A percentile compares a stretch with the other conserved stretches of the same genome.
Conservation (phyloP, 2,329 filamentous ascomycete species). For the Pezicula rhizophila region DNA sequence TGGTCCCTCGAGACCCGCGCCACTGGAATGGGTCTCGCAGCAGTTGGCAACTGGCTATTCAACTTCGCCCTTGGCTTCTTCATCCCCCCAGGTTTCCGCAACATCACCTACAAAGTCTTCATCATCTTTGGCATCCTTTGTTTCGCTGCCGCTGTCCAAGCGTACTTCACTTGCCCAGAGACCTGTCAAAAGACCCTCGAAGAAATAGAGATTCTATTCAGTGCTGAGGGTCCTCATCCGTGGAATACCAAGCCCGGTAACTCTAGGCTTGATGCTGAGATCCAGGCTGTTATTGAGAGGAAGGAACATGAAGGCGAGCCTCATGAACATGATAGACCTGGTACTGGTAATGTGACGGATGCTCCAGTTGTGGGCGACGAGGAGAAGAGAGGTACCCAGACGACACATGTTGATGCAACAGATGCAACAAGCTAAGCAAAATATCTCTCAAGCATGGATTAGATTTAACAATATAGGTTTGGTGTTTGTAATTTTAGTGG, state of each 20-base stretch:
- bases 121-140: conserved; percentile 43
- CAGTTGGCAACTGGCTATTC: conserved; percentile 50
- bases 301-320: not conserved
- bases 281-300: conserved; percentile 1
- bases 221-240: conserved; percentile 8
- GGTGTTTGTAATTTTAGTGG: too few species aligned
- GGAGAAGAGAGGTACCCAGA: too few species aligned
- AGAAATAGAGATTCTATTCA: conserved; percentile 29
- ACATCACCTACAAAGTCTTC: conserved; percentile 50
- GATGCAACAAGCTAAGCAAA: too few species aligned
- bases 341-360: too few species aligned
- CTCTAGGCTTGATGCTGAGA: conserved; percentile 2
- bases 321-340: too few species aligned
- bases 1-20: conserved; percentile 57
- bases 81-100: conserved; percentile 50
- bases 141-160: conserved; percentile 37
- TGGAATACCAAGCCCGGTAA: not conserved
- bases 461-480: too few species aligned
- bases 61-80: conserved; percentile 56
- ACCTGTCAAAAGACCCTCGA: conserved; percentile 28
- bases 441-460: too few species aligned
- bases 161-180: conserved; percentile 36
- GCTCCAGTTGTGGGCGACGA: too few species aligned
- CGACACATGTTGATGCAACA: too few species aligned
- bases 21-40: conserved; percentile 51